A percentile compares a stretch with the other conserved stretches of the same genome.
Conservation (phyloP, 2,329 filamentous ascomycete genomes). For the Pestalotiopsis sp. region DNA sequence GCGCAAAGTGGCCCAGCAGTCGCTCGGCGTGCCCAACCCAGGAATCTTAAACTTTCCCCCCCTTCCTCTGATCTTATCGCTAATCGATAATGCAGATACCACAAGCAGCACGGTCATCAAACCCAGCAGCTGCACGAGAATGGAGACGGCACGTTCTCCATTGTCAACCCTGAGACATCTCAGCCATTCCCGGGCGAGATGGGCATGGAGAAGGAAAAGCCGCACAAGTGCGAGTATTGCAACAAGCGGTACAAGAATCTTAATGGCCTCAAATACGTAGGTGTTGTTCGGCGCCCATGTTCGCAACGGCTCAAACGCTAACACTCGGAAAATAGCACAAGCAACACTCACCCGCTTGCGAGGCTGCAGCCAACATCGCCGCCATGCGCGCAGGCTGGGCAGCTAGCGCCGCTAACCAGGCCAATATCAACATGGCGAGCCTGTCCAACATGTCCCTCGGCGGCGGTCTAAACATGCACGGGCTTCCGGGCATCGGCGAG, state of each 20-base stretch:
- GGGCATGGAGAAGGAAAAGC: constrained; percentile 99
- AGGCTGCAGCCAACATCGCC: constrained; percentile 69
- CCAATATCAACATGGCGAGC: constrained; percentile 29
- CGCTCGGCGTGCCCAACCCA: neutral
- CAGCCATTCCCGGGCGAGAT: constrained; percentile 92
- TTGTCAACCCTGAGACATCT: constrained; percentile 94
- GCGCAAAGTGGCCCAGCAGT: constrained; percentile 11
- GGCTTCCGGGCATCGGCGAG: constrained; percentile 56
- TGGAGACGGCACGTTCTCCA: constrained; percentile 94
- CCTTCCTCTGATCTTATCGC: constrained; percentile 13
- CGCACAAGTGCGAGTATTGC: constrained; percentile 94
- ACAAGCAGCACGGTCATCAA: constrained; percentile 86
- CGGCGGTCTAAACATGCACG: constrained; percentile 27
- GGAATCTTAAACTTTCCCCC: neutral
- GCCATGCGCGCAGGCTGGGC: constrained; percentile 36
- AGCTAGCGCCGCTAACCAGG: constrained; percentile 18
- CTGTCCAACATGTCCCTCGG: constrained; percentile 1
- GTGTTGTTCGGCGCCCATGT: constrained; percentile 26
- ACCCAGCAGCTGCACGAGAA: constrained; percentile 97
- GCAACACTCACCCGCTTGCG: constrained; percentile 84
- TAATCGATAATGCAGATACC: constrained; percentile 51
- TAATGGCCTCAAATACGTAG: constrained; percentile 93
- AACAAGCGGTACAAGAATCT: constrained; percentile 99
- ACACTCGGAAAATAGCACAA: constrained; percentile 54
- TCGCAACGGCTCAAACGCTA: neutral